Evolutionary conservation across 2,329 filamentous ascomycete genomes (phyloP), one percentile per base, ranked within the genome.

Genomic region (Sporothrix phasma): DNA sequence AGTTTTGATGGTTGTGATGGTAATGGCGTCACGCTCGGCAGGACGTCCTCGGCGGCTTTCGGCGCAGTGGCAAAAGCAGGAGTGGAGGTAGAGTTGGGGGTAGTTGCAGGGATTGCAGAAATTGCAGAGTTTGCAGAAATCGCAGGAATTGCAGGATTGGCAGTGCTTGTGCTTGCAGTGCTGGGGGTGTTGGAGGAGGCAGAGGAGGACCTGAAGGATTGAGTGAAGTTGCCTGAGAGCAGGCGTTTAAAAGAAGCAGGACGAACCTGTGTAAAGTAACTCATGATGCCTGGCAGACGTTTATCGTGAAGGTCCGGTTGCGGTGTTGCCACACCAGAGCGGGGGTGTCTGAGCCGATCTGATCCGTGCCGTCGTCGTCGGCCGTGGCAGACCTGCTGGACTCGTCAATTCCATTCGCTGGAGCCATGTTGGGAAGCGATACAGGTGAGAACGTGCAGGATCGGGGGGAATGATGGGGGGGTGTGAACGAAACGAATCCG

Each of bases 241-340:
- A 75, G 76, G 74, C 75, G 74, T 70, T 80, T 77, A 82, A 84
- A 83, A 86, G 87, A 85, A 81, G 84, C 85, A 82, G 84, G 84
- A 97, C 94, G 88, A 96, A 99, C 94, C 93, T 99, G 94, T 81
- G 88, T 89, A 84, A 97, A 96, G 83, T 94, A 97, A 82, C 88
- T 95, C 84, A 94, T 88, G 80, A 97, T 96, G 75, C 92, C 90
- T 70, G 94, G 94, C 74, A 96, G 82, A 78, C 94, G 89, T 80
- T 96, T 97, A 80, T 99, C 94, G 73, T 89, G 88, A 68, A 89
- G 88, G 78, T 97, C 93, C 70, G 94, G 94, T 73, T 92, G 89
- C 70, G 94, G 94, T 68, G 94, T 99, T 69, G 91, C 89, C 75
- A 96, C 85, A 73, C 92, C 92, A 70, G 92, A 95, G 72, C 92